phyloP scores from a whole-genome alignment of 2,329 filamentous ascomycete species.

The Tolypocladium pustulatum region DNA sequence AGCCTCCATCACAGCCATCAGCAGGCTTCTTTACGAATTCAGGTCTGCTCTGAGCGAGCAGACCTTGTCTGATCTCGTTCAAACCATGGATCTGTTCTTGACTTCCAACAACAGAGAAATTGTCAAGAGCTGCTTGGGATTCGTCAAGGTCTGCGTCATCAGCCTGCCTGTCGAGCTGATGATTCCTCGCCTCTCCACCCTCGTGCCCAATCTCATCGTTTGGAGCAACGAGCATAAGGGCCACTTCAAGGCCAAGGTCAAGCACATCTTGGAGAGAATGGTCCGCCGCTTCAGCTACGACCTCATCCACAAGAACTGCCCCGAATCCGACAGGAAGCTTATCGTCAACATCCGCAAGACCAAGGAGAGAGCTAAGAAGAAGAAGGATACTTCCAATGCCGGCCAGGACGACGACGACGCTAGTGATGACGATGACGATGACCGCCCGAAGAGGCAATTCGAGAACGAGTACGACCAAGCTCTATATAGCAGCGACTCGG shows the following conservation, averaged over 20 bases:
- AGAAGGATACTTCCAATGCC: constrained; percentile 60
- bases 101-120: constrained; percentile 96
- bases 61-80: constrained; percentile 73
- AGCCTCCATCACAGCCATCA: constrained; percentile 89
- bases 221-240: constrained; percentile 99
- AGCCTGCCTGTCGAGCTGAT: constrained; percentile 72
- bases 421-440: constrained; percentile 41
- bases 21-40: constrained; percentile 89
- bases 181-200: constrained; percentile 60
- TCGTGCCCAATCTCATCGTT: constrained; percentile 84
- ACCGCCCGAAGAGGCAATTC: constrained; percentile 49
- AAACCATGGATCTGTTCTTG: constrained; percentile 92
- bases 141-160: constrained; percentile 92
- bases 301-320: constrained; percentile 67
- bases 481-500: constrained; percentile 73
- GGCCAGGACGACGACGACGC: constrained; percentile 44
- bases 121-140: constrained; percentile 86
- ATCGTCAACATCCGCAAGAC: constrained; percentile 93
- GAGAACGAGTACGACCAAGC: constrained; percentile 93
- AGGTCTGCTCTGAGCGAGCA: constrained; percentile 56
- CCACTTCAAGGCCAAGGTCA: constrained; percentile 93
- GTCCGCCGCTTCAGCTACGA: constrained; percentile 84
- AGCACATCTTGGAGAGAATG: constrained; percentile 93
- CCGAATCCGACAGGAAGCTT: constrained; percentile 79
- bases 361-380: constrained; percentile 80